phyloP scores from a whole-genome alignment of 2,329 filamentous ascomycete species.

The Esteya vermicola region DNA sequence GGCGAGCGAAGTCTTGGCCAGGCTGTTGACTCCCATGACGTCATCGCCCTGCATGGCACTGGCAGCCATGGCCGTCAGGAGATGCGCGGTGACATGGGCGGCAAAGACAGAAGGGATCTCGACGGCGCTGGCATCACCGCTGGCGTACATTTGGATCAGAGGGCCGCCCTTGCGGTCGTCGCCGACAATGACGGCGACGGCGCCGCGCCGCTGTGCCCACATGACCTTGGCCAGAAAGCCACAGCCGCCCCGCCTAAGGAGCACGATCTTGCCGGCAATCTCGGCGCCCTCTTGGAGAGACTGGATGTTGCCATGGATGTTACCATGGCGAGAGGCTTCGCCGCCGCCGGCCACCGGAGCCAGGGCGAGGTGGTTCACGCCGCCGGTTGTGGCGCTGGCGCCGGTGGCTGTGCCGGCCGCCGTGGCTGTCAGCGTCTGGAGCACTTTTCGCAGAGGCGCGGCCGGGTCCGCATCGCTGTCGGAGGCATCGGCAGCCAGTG shows the following conservation, averaged over 20 bases:
- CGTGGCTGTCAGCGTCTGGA: not conserved
- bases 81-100: conserved; percentile 82
- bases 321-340: conserved; percentile 43
- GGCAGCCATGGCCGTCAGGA: conserved; percentile 33
- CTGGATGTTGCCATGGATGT: conserved; percentile 90
- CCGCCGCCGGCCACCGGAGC: not conserved
- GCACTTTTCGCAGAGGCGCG: too few species aligned
- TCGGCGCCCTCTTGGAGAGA: conserved; percentile 83
- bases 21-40: too few species aligned
- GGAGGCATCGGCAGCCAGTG: not conserved
- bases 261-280: conserved; percentile 82
- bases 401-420: not conserved
- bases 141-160: conserved; percentile 95
- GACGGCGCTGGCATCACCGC: conserved; percentile 87
- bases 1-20: too few species aligned
- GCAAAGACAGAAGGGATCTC: conserved; percentile 93
- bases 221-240: conserved; percentile 95
- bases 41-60: conserved; percentile 3
- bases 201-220: conserved; percentile 88
- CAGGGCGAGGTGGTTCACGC: not conserved
- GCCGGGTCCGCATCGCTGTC: too few species aligned
- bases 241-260: conserved; percentile 84
- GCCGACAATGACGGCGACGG: conserved; percentile 80
- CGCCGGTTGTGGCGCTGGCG: not conserved
- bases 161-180: conserved; percentile 83